Percentiles rank a stretch among this genome's conserved stretches.
Evolutionary conservation across 306 rosid species (phyloP).

Genomic region (Geum urbanum): DNA sequence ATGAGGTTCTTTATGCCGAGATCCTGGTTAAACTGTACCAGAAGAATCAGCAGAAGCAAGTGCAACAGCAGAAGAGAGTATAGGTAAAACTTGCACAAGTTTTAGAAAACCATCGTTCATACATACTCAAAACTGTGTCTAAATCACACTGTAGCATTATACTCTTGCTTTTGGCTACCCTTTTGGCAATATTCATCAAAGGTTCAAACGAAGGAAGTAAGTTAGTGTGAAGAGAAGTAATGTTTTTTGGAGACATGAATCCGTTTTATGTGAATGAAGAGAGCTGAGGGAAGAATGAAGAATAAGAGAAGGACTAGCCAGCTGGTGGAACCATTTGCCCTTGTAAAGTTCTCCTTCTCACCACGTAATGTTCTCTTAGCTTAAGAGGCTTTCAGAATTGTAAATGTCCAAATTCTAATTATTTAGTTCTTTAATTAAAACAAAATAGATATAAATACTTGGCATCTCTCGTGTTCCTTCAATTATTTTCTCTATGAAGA

Average conservation of each 20-base stretch:
- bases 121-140: slow-evolving; percentile 13
- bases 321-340: slow-evolving; percentile 21
- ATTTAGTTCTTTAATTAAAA: slow-evolving; percentile 22
- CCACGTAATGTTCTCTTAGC: slow-evolving; percentile 27
- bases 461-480: neutral
- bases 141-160: slow-evolving; percentile 25
- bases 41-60: slow-evolving; percentile 34
- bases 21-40: slow-evolving; percentile 45
- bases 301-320: neutral
- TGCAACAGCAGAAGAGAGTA: slow-evolving; percentile 39
- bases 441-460: neutral
- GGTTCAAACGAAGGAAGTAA: slow-evolving; percentile 16
- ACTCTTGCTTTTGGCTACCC: slow-evolving; percentile 18
- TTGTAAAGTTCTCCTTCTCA: slow-evolving; percentile 24
- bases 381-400: slow-evolving; percentile 39
- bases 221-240: slow-evolving; percentile 18
- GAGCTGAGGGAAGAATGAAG: slow-evolving; percentile 10
- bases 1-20: slow-evolving; percentile 75
- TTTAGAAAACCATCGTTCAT: slow-evolving; percentile 10
- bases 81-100: slow-evolving; percentile 43
- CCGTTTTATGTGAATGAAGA: slow-evolving; percentile 33
- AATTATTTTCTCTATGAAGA: neutral
- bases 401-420: slow-evolving; percentile 28
- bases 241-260: slow-evolving; percentile 10
- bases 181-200: slow-evolving; percentile 19